Evolutionary conservation across 1,139 yeast species (phyloP).

Genomic region (Magnusiomyces ingens): DNA sequence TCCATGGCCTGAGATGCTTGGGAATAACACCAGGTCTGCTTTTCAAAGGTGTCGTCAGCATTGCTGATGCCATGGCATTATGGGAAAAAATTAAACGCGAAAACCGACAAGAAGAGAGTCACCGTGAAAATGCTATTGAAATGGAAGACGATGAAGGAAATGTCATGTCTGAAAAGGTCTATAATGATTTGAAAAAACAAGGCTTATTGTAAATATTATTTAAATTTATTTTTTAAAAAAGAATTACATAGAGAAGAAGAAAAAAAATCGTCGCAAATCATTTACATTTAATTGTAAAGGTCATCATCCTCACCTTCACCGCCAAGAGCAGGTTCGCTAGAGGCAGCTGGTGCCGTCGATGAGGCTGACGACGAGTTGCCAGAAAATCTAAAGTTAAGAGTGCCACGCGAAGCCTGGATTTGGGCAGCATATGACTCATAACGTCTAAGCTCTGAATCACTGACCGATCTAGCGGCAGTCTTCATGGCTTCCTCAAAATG

Average conservation of each 20-base stretch:
- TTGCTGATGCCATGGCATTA: constrained; percentile 59
- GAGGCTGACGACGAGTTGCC: constrained; percentile 30
- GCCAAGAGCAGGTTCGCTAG: constrained; percentile 50
- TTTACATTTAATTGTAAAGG: constrained; percentile 57
- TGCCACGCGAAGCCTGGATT: constrained; percentile 89
- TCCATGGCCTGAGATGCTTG: constrained; percentile 63
- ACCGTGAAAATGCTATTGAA: constrained; percentile 57
- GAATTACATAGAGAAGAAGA: not conserved
- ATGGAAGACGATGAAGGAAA: constrained; percentile 92
- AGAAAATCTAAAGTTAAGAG: constrained; percentile 41
- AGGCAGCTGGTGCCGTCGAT: constrained; percentile 37
- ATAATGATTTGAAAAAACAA: constrained; percentile 76
- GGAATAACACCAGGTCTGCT: constrained; percentile 54
- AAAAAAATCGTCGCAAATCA: not conserved
- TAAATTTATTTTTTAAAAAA: not conserved
- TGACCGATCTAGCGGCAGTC: constrained; percentile 95
- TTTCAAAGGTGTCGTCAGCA: constrained; percentile 59
- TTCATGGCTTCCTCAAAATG: constrained; percentile 99
- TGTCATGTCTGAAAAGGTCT: constrained; percentile 79
- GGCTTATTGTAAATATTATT: constrained; percentile 47
- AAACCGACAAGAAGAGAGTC: constrained; percentile 37
- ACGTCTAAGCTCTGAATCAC: constrained; percentile 96
- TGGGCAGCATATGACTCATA: constrained; percentile 98
- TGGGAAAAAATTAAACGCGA: constrained; percentile 45
- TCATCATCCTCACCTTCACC: constrained; percentile 80